Conservation (phyloP, 2,329 filamentous ascomycete species). For the Ambrosiella beaveri region DNA sequence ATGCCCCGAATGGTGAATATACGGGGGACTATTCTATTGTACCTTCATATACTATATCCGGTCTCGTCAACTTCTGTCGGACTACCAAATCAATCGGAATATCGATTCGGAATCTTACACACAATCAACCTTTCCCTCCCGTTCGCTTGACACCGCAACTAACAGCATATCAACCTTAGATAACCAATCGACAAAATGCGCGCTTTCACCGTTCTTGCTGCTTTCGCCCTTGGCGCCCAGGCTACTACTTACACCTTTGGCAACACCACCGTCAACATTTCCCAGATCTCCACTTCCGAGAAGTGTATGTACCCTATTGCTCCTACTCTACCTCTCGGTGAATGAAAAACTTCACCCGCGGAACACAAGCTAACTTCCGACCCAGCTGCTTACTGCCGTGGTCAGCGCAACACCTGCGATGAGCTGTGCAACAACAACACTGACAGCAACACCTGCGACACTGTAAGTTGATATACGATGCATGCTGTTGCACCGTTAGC, state of each 20-base stretch:
- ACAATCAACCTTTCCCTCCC: neutral
- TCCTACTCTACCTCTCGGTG: neutral
- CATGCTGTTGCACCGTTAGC: neutral
- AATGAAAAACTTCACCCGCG: too few species aligned
- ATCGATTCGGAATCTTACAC: neutral
- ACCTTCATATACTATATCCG: neutral
- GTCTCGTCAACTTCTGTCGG: neutral
- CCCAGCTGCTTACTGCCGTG: slow-evolving; percentile 34
- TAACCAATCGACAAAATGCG: slow-evolving; percentile 10
- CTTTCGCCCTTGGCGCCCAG: slow-evolving; percentile 10
- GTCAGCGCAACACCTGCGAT: slow-evolving; percentile 32
- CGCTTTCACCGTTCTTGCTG: slow-evolving; percentile 7
- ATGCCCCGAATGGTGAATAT: neutral
- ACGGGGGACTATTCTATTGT: neutral
- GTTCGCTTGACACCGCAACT: neutral
- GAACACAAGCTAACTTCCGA: slow-evolving; percentile 6
- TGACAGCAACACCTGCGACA: slow-evolving; percentile 27
- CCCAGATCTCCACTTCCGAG: slow-evolving; percentile 2
- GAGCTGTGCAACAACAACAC: slow-evolving; percentile 27
- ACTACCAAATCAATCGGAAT: neutral
- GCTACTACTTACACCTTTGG: slow-evolving; percentile 9
- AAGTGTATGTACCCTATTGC: slow-evolving; percentile 7
- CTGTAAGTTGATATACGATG: slow-evolving; percentile 22
- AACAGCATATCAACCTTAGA: neutral
- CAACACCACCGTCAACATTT: slow-evolving; percentile 12